Conservation (phyloP, 345 rosid genomes). For the Combretum micranthum region DNA sequence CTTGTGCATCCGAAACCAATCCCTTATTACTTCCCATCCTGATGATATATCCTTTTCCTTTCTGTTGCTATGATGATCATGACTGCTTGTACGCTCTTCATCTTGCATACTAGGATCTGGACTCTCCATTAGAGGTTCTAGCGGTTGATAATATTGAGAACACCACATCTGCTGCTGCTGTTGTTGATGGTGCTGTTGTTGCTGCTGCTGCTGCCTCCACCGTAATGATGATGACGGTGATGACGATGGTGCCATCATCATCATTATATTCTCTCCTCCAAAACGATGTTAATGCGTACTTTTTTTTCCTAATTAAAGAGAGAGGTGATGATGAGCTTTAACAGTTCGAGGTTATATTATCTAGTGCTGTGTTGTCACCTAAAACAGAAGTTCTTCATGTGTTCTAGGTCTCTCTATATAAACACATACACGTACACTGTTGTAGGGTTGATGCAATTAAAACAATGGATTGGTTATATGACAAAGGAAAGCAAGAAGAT, state of each 20-base stretch:
- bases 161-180: slow-evolving; percentile 49
- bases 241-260: neutral
- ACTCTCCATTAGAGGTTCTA: slow-evolving; percentile 91
- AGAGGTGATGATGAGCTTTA: no score
- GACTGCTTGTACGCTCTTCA: slow-evolving; percentile 14
- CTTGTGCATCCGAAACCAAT: slow-evolving; percentile 88
- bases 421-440: no score
- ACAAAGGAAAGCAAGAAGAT: neutral
- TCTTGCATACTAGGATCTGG: slow-evolving; percentile 91
- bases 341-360: no score
- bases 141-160: slow-evolving; percentile 38
- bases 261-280: no score
- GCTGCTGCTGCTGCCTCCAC: slow-evolving; percentile 9
- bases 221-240: neutral
- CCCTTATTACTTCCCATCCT: slow-evolving; percentile 74
- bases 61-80: slow-evolving; percentile 17
- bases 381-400: no score
- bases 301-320: neutral
- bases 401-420: no score
- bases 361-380: no score
- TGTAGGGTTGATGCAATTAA: no score
- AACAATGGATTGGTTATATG: no score
- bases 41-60: slow-evolving; percentile 47
- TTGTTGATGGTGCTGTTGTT: slow-evolving; percentile 38
- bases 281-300: neutral